phyloP scores from a whole-genome alignment of 225 moss, liverwort and hornwort species.

The Bryum argenteum region DNA sequence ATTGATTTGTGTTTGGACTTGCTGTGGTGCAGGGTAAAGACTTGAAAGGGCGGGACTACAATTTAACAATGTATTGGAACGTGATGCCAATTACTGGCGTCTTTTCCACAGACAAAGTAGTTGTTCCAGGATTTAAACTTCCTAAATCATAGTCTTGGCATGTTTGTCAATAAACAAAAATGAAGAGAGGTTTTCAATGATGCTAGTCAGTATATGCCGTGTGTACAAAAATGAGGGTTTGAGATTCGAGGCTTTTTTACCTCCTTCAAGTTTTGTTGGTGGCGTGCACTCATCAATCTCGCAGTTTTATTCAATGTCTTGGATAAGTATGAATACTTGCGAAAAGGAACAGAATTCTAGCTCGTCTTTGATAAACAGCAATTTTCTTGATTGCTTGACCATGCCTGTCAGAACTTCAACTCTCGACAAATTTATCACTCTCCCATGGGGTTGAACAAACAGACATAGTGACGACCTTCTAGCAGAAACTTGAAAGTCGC shows the following conservation, averaged over 20 bases:
- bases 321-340: too few relatives aligned
- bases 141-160: slow-evolving; percentile 54
- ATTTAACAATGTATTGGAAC: slow-evolving; percentile 98
- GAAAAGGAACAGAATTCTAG: too few relatives aligned
- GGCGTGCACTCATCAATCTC: not conserved
- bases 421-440: too few relatives aligned
- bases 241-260: slow-evolving; percentile 7
- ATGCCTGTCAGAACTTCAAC: too few relatives aligned
- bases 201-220: slow-evolving; percentile 5
- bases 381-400: too few relatives aligned
- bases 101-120: slow-evolving; percentile 74
- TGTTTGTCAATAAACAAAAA: slow-evolving; percentile 28
- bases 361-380: too few relatives aligned
- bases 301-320: too few relatives aligned
- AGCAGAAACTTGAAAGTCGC: too few relatives aligned
- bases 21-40: slow-evolving; percentile 63
- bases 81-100: slow-evolving; percentile 91
- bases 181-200: slow-evolving; percentile 8
- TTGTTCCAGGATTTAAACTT: slow-evolving; percentile 79
- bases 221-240: slow-evolving; percentile 16
- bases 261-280: not conserved
- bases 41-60: slow-evolving; percentile 77
- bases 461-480: too few relatives aligned
- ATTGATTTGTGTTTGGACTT: too few relatives aligned
- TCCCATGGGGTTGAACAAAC: too few relatives aligned